phyloP scores from a whole-genome alignment of 2,329 filamentous ascomycete species.

The Tolypocladium paradoxum region DNA sequence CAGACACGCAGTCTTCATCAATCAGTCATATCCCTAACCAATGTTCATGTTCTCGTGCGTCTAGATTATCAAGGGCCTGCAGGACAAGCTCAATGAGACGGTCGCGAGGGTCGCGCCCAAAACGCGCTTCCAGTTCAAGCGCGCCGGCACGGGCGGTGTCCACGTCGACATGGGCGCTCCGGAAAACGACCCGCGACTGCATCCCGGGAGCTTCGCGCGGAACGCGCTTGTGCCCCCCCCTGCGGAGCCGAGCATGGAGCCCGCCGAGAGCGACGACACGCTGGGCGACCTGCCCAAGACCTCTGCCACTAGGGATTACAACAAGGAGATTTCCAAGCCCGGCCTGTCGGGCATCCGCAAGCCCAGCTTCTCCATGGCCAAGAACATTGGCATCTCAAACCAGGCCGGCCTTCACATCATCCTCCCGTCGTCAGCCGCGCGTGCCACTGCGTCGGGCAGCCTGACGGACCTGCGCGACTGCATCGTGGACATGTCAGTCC shows the following conservation, averaged over 20 bases:
- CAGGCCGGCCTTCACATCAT: constrained; percentile 65
- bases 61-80: constrained; percentile 68
- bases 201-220: constrained; percentile 22
- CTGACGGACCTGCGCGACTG: constrained; percentile 59
- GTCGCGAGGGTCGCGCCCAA: constrained; percentile 60
- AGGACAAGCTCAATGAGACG: constrained; percentile 65
- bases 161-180: constrained; percentile 32
- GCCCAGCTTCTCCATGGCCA: constrained; percentile 52
- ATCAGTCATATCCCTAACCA: not conserved
- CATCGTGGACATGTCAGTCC: constrained; percentile 70
- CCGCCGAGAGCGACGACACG: constrained; percentile 19
- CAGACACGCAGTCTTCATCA: not conserved
- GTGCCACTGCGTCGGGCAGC: constrained; percentile 62
- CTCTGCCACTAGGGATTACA: constrained; percentile 38
- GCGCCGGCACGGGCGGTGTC: constrained; percentile 12
- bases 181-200: constrained; percentile 32
- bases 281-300: constrained; percentile 25
- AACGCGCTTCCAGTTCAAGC: constrained; percentile 73
- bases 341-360: constrained; percentile 36
- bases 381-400: constrained; percentile 53
- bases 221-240: constrained; percentile 11
- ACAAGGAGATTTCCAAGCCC: constrained; percentile 39
- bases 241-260: constrained; percentile 5
- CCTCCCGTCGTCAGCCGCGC: constrained; percentile 58
- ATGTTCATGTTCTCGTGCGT: not conserved